phyloP scores from a whole-genome alignment of 805 yeast species.

The Huiozyma naganishii region DNA sequence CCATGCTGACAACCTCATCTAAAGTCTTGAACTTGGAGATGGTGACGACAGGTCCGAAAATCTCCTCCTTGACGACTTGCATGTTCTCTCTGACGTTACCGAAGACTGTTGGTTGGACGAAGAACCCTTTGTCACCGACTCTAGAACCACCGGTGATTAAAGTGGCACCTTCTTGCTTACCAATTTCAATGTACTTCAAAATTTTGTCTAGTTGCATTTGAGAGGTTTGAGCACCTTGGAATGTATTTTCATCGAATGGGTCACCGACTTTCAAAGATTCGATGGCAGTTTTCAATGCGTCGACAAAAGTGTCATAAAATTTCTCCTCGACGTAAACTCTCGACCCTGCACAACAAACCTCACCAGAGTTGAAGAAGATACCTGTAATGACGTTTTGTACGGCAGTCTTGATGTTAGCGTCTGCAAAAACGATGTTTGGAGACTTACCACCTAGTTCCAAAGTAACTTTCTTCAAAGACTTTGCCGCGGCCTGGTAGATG shows the following conservation, averaged over 20 bases:
- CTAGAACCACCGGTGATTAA: constrained; percentile 76
- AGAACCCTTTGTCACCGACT: constrained; percentile 58
- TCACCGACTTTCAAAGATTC: constrained; percentile 57
- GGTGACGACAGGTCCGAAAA: constrained; percentile 82
- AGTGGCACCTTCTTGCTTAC: constrained; percentile 58
- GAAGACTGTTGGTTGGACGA: constrained; percentile 74
- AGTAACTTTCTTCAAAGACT: constrained; percentile 63
- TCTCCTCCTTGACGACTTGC: constrained; percentile 77
- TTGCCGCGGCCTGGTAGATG: constrained; percentile 29
- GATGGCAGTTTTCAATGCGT: constrained; percentile 40
- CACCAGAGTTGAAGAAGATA: constrained; percentile 82
- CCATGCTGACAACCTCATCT: constrained; percentile 63
- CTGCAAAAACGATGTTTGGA: constrained; percentile 72
- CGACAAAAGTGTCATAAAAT: constrained; percentile 55
- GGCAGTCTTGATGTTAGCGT: constrained; percentile 56
- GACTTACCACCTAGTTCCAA: constrained; percentile 86
- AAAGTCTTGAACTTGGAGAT: constrained; percentile 59
- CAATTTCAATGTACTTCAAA: constrained; percentile 50
- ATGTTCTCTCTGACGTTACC: constrained; percentile 66
- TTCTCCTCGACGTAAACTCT: constrained; percentile 72
- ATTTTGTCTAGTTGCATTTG: constrained; percentile 55
- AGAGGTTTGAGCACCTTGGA: constrained; percentile 70
- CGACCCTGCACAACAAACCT: constrained; percentile 87
- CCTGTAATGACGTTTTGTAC: constrained; percentile 61
- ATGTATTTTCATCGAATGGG: constrained; percentile 60